These are phyloP conservation scores for Pluteus cervinus DNA, from an alignment of 768 basidiomycete genomes.

Conservation along the genomic window DNA sequence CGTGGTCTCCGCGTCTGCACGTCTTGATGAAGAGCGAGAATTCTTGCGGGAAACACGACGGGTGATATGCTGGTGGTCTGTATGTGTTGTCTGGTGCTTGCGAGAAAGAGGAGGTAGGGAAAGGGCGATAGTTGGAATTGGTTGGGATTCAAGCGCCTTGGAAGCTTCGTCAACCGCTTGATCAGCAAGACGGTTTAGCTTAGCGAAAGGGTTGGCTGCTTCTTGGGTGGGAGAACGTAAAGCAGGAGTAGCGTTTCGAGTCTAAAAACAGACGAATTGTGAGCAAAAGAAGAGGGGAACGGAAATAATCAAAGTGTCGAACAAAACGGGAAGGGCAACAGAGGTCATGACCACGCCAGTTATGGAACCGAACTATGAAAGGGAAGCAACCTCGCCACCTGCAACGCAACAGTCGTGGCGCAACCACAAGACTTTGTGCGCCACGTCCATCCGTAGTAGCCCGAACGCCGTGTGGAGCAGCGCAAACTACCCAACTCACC, in stretches of 20 bases:
- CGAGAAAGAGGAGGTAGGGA: slow-evolving; percentile 21
- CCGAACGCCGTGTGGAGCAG: neutral
- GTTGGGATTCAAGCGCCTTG: slow-evolving; percentile 4
- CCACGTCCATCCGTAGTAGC: no score
- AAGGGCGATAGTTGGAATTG: neutral
- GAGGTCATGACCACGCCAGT: no score
- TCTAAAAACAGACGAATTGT: slow-evolving; percentile 25
- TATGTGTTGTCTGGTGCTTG: slow-evolving; percentile 47
- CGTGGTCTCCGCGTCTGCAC: slow-evolving; percentile 17
- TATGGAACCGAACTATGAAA: no score
- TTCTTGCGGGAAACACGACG: slow-evolving; percentile 44
- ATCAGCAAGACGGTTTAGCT: slow-evolving; percentile 31
- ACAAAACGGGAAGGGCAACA: no score
- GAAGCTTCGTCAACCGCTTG: slow-evolving; percentile 11
- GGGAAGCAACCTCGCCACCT: no score
- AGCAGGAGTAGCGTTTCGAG: slow-evolving; percentile 34
- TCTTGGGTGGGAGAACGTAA: slow-evolving; percentile 37
- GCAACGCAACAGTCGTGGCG: no score
- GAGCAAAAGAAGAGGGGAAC: no score
- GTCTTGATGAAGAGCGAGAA: slow-evolving; percentile 48
- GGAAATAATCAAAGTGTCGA: no score
- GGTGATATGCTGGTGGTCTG: slow-evolving; percentile 23
- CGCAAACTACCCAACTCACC: slow-evolving; percentile 29
- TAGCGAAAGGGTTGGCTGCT: slow-evolving; percentile 51
- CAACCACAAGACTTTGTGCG: no score